Evolutionary conservation across 2,329 filamentous ascomycete species (phyloP), one percentile per base, ranked within the genome.

Genomic region (Rutstroemia sp.): DNA sequence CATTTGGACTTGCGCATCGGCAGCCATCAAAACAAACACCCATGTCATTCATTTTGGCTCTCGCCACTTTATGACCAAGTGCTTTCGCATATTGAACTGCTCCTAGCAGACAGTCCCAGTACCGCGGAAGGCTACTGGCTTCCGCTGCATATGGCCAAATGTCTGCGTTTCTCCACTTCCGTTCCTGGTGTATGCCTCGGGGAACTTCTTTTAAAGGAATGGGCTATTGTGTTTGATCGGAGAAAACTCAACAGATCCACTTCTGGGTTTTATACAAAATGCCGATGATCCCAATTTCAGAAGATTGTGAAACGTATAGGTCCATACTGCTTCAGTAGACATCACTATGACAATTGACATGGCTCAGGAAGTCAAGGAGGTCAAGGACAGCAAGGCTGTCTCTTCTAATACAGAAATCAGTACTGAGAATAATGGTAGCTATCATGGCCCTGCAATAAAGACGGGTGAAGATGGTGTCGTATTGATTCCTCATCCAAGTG

Each of bases 401-500:
- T 47, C 45, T 47, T 47, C 45, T 30, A 23, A 47, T 47, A 45
- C 19, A 19, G 42, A 45, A n/a, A 4, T 45, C 5, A 10, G 19
- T 21, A 21, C 19, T 10, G 10, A 2, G 23, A 51, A 6, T 10
- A 12, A 51, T 16, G 48, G 21, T 12, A 21, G 17, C n/a, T 34
- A 39, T 17, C 38, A 19, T 23, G 34, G 23, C 34, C 30, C 30
- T 21, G 19, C 42, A 6, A 6, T 45, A 12, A 45, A 45, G 19
- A 45, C 7, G 48, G 27, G 27, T 14, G 47, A 58, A 14, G 25
- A 58, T 50, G 67, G 69, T 12, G 64, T 74, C 46, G 69, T 72
- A 30, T 60, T 73, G n/a, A 70, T 75, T 34, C 73, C 71, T 6
- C 63, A 61, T n/a, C 70, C 71, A 7, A 70, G 65, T 53, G 60